Base-by-base conservation (phyloP, 805 yeast genomes). In the Yarrowia sp. region DNA sequence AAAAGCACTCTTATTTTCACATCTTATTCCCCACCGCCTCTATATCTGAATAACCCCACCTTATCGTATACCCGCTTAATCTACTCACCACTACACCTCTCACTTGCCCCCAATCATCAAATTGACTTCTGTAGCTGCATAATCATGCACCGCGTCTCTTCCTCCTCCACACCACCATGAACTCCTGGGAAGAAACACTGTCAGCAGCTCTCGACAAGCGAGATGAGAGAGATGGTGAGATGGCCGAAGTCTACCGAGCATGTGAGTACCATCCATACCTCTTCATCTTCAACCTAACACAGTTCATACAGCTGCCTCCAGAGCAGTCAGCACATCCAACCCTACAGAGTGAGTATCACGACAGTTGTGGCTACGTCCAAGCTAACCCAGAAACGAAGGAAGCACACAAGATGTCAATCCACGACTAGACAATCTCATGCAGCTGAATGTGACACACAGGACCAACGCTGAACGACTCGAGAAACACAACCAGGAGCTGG, bases 401-500 rank as follows among this genome's bases (percentile, higher is more conserved):
- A 15, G 39, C 31, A 11, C 43, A 13, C 33, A 51, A 1, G 33
- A 38, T 22, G 35, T 51, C 22, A 51, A 51, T 8, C 60, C 60
- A n/a, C 60, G 61, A 39, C 36, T 55, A 7, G 13, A 41, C 36
- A 55, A 55, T 9, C 61, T 55, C 38, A 55, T 55, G 45, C 61
- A 55, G 10, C 32, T 55, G 31, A 55, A 55, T 8, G 61, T 41
- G 45, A 38, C 61, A 17, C 61, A 55, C 17, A 45, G 61, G 15
- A 41, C 61, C 15, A 55, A 55, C 13, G 47, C 47, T 31, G 61
- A 55, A 3, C n/a, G 47, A 41, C 15, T 55, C 15, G 61, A 55
- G 18, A 55, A 55, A 55, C 61, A 55, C 4, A 55, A 55, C 33
- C 47, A 8, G 38, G 36, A 31, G 45, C 47, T 55, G 47, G 61